A percentile compares a stretch with the other conserved stretches of the same genome.
Conservation (phyloP, 2,329 filamentous ascomycete species). For the Diaporthe sp. region DNA sequence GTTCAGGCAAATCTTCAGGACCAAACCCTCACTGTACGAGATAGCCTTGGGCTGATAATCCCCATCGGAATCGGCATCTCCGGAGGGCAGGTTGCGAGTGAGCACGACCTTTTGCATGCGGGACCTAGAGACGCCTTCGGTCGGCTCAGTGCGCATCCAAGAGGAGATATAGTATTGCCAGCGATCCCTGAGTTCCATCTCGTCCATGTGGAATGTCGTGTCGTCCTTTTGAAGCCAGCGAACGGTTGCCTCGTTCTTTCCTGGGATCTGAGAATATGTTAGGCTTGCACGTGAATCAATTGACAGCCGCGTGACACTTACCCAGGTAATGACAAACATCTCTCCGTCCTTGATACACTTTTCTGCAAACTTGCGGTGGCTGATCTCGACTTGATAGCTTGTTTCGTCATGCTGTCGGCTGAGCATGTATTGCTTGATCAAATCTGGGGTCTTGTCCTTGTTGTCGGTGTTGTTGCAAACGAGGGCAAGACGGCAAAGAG, state of each 20-base stretch:
- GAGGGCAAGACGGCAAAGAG: conserved; percentile 83
- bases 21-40: conserved; percentile 75
- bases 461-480: conserved; percentile 87
- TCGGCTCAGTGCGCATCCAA: conserved; percentile 89
- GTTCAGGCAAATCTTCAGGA: conserved; percentile 81
- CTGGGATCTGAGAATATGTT: conserved; percentile 69
- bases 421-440: conserved; percentile 87
- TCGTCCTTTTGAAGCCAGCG: conserved; percentile 79
- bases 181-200: conserved; percentile 83
- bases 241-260: conserved; percentile 76
- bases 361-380: conserved; percentile 91
- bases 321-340: conserved; percentile 90
- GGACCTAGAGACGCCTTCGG: conserved; percentile 79
- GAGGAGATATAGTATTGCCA: conserved; percentile 98
- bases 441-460: conserved; percentile 94
- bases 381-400: conserved; percentile 90
- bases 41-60: conserved; percentile 72
- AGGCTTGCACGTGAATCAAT: conserved; percentile 8
- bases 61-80: conserved; percentile 74
- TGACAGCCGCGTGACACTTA: conserved; percentile 66
- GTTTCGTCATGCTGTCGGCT: conserved; percentile 87
- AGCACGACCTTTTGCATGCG: conserved; percentile 78
- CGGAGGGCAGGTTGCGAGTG: conserved; percentile 76
- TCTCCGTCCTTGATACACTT: conserved; percentile 94
- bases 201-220: conserved; percentile 87